Evolutionary conservation across 306 rosid genomes (phyloP).

Genomic region (Citrullus mucosospermus): DNA sequence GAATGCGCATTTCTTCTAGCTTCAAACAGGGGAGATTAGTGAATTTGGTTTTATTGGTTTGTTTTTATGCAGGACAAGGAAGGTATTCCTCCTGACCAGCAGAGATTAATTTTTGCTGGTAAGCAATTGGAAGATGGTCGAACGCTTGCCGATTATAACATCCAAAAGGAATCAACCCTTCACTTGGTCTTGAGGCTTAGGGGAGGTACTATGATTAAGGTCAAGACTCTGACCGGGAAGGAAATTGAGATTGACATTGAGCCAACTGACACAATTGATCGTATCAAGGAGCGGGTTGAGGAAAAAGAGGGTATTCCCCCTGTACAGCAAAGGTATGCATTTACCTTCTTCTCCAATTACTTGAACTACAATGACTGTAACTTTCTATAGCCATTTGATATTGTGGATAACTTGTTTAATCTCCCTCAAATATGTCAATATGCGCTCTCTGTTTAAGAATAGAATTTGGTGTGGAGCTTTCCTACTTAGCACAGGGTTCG

Average conservation of each 20-base stretch:
- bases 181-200: constrained; percentile 90
- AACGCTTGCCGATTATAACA: constrained; percentile 90
- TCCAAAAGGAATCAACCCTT: constrained; percentile 95
- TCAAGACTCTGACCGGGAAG: constrained; percentile 93
- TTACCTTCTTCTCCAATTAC: not conserved
- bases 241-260: constrained; percentile 97
- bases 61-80: constrained; percentile 69
- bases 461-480: not conserved
- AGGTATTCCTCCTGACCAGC: constrained; percentile 97
- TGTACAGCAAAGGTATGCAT: constrained; percentile 78
- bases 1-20: not conserved
- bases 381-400: not conserved
- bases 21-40: not conserved
- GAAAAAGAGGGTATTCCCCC: constrained; percentile 99
- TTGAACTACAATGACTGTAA: not conserved
- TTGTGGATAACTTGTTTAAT: not conserved
- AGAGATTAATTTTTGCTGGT: constrained; percentile 91
- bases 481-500: not conserved
- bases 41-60: not conserved
- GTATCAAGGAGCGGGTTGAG: constrained; percentile 92
- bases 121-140: constrained; percentile 98
- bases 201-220: constrained; percentile 99
- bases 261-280: constrained; percentile 86
- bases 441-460: not conserved
- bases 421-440: not conserved